Percentiles rank a stretch among this genome's conserved stretches.
Conservation (phyloP, 2,329 filamentous ascomycete genomes). For the Nemania diffusa region DNA sequence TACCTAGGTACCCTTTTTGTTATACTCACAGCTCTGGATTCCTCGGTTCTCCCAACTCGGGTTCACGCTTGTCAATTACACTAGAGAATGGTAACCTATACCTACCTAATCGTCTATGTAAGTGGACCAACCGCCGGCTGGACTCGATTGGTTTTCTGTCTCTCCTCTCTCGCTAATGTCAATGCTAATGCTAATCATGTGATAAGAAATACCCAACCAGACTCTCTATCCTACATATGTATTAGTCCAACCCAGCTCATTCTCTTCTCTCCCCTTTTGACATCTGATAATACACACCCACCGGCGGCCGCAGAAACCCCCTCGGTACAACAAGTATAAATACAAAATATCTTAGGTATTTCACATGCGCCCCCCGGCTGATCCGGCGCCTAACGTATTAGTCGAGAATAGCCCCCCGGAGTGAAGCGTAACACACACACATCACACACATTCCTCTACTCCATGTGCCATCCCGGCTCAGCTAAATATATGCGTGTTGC, state of each 20-base stretch:
- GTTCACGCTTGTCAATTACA: background rate
- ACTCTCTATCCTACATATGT: background rate
- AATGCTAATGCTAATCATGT: slow-evolving; percentile 1
- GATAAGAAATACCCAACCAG: background rate
- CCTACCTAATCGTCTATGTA: slow-evolving; percentile 1
- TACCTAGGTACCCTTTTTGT: background rate
- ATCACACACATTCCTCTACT: slow-evolving; percentile 6
- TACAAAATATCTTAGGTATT: background rate
- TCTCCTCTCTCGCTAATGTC: background rate
- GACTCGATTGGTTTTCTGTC: background rate
- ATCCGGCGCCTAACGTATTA: slow-evolving; percentile 23
- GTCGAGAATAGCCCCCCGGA: slow-evolving; percentile 3
- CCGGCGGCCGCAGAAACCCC: background rate
- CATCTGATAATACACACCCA: background rate
- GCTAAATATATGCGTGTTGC: slow-evolving; percentile 15
- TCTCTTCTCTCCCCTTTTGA: background rate
- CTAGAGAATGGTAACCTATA: background rate
- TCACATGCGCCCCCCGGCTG: slow-evolving; percentile 15
- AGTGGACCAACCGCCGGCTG: slow-evolving; percentile 8
- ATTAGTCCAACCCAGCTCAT: background rate
- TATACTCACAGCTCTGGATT: background rate
- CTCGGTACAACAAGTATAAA: background rate
- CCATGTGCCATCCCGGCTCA: slow-evolving; percentile 30
- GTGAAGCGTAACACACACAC: background rate
- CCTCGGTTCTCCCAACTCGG: too few relatives aligned